Evolutionary conservation across 2,329 filamentous ascomycete species (phyloP).

Genomic region (Nigrospora osmanthi): DNA sequence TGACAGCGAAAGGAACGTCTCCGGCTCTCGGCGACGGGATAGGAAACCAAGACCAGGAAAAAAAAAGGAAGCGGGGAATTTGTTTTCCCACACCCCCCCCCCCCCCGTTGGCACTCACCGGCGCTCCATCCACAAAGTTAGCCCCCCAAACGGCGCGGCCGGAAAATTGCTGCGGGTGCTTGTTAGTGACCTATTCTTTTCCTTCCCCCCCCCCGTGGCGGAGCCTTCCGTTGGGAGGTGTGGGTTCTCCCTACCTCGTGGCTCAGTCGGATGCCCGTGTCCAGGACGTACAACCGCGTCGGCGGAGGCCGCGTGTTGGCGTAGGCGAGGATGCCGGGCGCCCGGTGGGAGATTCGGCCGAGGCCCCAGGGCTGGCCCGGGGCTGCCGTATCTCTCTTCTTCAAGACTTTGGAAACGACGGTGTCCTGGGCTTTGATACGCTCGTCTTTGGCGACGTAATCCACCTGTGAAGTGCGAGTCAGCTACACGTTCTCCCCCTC

Average conservation of each 20-base stretch:
- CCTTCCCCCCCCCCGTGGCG: not conserved
- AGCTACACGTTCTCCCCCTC: no score
- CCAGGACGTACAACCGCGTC: slow-evolving; percentile 16
- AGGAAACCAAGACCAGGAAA: no score
- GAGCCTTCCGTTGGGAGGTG: no score
- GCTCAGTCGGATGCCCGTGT: slow-evolving; percentile 16
- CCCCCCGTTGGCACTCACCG: slow-evolving; percentile 5
- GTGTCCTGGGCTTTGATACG: slow-evolving; percentile 7
- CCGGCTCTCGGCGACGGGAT: no score
- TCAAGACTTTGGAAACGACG: not conserved
- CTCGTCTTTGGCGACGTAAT: slow-evolving; percentile 13
- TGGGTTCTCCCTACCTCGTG: slow-evolving; percentile 12
- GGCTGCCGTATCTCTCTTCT: slow-evolving; percentile 2
- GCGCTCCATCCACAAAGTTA: slow-evolving; percentile 13
- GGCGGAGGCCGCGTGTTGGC: slow-evolving; percentile 4
- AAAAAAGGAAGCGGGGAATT: no score
- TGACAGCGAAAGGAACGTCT: not conserved
- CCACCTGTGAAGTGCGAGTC: slow-evolving; percentile 8
- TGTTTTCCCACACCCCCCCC: no score
- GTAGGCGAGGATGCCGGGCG: slow-evolving; percentile 9
- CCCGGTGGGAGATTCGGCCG: slow-evolving; percentile 16
- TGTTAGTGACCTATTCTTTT: slow-evolving; percentile 2
- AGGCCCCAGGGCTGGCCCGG: slow-evolving; percentile 14
- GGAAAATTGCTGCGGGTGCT: slow-evolving; percentile 11
- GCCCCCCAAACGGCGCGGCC: slow-evolving; percentile 17